Base-by-base conservation (phyloP, 805 yeast species). In the Lipomyces orientalis region DNA sequence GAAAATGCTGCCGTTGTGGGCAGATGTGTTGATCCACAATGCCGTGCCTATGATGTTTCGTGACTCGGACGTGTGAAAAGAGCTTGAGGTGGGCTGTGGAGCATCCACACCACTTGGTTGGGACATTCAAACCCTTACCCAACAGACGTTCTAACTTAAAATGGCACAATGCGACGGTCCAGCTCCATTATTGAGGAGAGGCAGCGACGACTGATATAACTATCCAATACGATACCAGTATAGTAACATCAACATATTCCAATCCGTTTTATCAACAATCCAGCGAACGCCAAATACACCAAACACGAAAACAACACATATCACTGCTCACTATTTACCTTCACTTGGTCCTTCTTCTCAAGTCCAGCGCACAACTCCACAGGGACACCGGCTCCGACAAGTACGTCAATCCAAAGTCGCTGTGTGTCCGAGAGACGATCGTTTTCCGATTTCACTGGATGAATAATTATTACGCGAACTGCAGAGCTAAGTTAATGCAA, bases 351-450 rank as follows among this genome's bases (percentile, higher is more conserved):
- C 16, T 52, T 52, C 57, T 25, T 51, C 34, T 39, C 57, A 33
- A 62, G 25, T 33, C 55, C 71, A n/a, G 68, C 62, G 64, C 81
- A 79, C 9, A 79, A 64, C 64, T 78, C 81, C 1, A 78, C 81
- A 4, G 66, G 71, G 6, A 76, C 66, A 0, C 76, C 79, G 6
- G 66, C 58, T 12, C 65, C 67, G 16, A 73, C 46, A 54, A 79
- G 63, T 34, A 76, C 73, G 66, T 77, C 75, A 61, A 79, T 75
- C 82, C 82, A 79, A 7, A 77, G 61, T 39, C 74, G 69, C 73
- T 79, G 82, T 58, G 73, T 75, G 62, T 79, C 81, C 19, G 80
- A 77, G 33, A 79, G 70, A 1, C 75, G 71, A 64, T 79, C 82
- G 62, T 78, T 78, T 37, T 74, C 78, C 1, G 81, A 77, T 60